Percentiles rank a stretch among this genome's conserved stretches.
Conservation (phyloP, 1,284 basidiomycete species). For the Leccinum solheimii region DNA sequence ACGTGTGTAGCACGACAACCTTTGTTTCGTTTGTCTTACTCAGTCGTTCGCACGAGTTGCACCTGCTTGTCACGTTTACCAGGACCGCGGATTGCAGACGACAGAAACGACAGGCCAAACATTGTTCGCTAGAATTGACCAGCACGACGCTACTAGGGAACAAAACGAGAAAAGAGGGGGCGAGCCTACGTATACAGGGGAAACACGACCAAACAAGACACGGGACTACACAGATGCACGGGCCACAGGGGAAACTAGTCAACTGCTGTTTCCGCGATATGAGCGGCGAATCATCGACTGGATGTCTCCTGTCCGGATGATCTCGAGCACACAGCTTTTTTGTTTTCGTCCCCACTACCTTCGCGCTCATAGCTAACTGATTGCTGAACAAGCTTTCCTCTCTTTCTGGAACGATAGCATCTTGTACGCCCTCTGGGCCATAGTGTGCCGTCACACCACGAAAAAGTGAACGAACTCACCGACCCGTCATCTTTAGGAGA, state of each 20-base stretch:
- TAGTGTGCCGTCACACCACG: not conserved
- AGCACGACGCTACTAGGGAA: too few species aligned
- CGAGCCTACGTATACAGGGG: too few species aligned
- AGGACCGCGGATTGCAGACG: too few species aligned
- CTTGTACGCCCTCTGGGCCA: slow-evolving; percentile 81
- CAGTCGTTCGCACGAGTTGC: slow-evolving; percentile 6
- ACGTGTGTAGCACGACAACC: slow-evolving; percentile 48
- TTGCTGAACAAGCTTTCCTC: slow-evolving; percentile 75
- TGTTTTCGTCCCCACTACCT: not conserved
- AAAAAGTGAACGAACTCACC: not conserved
- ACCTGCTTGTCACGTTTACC: not conserved
- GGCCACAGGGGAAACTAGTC: too few species aligned
- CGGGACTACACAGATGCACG: too few species aligned
- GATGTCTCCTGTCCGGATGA: slow-evolving; percentile 6
- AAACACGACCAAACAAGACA: too few species aligned
- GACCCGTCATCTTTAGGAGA: slow-evolving; percentile 61
- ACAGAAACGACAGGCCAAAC: too few species aligned
- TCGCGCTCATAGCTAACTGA: slow-evolving; percentile 35
- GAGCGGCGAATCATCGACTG: not conserved
- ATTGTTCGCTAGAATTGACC: too few species aligned
- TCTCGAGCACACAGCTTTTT: slow-evolving; percentile 1
- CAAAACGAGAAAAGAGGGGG: too few species aligned
- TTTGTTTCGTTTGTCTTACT: not conserved
- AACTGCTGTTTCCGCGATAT: slow-evolving; percentile 21
- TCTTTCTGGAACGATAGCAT: slow-evolving; percentile 99